Conservation (phyloP, 164 flowering plant genomes). For the Liriodendron chinense region DNA sequence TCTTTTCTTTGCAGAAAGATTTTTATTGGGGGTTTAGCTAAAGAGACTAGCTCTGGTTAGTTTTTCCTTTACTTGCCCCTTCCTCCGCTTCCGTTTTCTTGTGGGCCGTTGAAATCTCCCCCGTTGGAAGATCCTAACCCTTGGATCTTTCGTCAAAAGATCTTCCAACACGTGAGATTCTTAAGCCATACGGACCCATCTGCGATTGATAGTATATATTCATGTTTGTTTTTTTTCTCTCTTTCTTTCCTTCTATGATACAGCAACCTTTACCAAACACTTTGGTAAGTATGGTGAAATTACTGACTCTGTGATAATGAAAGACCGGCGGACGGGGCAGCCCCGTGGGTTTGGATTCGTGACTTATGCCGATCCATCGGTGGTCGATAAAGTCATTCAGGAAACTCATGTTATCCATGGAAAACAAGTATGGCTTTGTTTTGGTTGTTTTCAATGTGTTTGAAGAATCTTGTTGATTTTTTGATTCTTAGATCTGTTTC, state of each 20-base stretch:
- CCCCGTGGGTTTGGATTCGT: conserved; percentile 92
- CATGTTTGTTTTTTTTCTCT: neutral
- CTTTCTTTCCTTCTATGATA: conserved; percentile 9
- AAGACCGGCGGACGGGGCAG: conserved; percentile 68
- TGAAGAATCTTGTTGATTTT: neutral
- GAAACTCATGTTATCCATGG: conserved; percentile 74
- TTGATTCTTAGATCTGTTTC: neutral
- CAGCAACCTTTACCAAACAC: conserved; percentile 66
- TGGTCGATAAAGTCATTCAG: conserved; percentile 73
- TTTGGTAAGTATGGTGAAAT: conserved; percentile 83
- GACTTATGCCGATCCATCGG: conserved; percentile 83
- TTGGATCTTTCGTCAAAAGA: no score
- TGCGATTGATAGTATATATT: neutral
- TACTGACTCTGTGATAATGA: conserved; percentile 86
- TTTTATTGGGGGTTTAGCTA: conserved; percentile 83
- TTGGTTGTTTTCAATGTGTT: no score
- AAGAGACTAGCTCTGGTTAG: conserved; percentile 75
- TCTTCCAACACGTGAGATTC: no score
- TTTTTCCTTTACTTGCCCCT: neutral
- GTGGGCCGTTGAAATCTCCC: neutral
- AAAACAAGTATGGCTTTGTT: conserved; percentile 53
- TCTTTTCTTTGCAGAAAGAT: conserved; percentile 56
- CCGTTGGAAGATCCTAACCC: neutral
- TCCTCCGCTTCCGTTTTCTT: neutral
- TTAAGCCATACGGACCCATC: neutral